These are phyloP conservation scores for Melaleuca quinquenervia DNA, from an alignment of 345 rosid genomes.

Conservation along the genomic window DNA sequence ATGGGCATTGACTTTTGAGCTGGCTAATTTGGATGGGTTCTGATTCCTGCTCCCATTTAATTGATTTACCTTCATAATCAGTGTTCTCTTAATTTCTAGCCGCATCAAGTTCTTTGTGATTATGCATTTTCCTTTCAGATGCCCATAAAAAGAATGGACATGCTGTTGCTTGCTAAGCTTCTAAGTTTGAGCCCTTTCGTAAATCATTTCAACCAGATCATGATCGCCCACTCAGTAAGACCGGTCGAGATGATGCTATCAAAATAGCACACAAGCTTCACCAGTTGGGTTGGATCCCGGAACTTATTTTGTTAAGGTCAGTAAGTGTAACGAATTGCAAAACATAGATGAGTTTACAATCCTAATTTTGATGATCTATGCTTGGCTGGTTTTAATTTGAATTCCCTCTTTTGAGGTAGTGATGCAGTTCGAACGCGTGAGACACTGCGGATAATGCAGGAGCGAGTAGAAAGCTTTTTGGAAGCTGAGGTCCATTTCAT, in stretches of 20 bases:
- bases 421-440: constrained; percentile 73
- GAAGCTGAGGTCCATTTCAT: constrained; percentile 74
- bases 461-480: constrained; percentile 46
- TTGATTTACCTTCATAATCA: neutral
- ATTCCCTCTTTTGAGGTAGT: constrained; percentile 21
- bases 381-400: neutral
- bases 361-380: neutral
- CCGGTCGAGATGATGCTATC: constrained; percentile 58
- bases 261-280: constrained; percentile 55
- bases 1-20: neutral
- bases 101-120: neutral
- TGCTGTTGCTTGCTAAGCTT: neutral
- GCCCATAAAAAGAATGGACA: neutral
- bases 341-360: neutral
- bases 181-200: neutral
- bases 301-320: constrained; percentile 75
- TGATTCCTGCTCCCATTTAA: neutral
- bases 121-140: neutral
- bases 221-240: constrained; percentile 74
- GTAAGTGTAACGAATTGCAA: neutral
- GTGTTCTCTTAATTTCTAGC: neutral
- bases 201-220: constrained; percentile 33
- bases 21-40: neutral
- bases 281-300: constrained; percentile 80
- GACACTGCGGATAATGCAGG: constrained; percentile 86